phyloP scores from a whole-genome alignment of 2,329 filamentous ascomycete species.

The Thelonectria olida region DNA sequence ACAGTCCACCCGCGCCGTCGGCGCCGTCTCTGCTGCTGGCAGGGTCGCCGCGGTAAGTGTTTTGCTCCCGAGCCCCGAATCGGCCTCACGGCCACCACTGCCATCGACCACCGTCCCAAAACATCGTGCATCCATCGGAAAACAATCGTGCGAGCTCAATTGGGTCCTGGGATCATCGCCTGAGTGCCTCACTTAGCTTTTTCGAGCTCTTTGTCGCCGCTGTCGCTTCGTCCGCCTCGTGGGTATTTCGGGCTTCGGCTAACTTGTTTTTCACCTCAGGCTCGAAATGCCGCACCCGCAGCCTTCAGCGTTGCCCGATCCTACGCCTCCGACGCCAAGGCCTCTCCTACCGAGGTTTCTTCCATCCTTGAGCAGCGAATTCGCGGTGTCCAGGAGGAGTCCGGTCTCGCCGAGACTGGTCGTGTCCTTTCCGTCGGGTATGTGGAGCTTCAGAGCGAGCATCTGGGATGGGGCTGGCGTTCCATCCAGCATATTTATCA shows the following conservation, averaged over 20 bases:
- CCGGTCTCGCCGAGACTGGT: constrained; percentile 96
- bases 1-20: constrained; percentile 94
- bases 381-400: constrained; percentile 97
- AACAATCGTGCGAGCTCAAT: constrained; percentile 47
- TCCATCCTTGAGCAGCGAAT: constrained; percentile 99
- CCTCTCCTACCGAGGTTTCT: constrained; percentile 96
- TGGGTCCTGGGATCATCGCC: constrained; percentile 37
- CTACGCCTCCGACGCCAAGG: constrained; percentile 95
- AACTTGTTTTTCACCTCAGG: constrained; percentile 69
- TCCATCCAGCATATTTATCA: constrained; percentile 15
- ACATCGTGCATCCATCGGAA: constrained; percentile 45
- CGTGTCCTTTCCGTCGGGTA: constrained; percentile 99
- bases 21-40: constrained; percentile 90
- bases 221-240: constrained; percentile 37
- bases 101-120: constrained; percentile 52
- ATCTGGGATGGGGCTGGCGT: constrained; percentile 29
- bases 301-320: constrained; percentile 80
- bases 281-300: constrained; percentile 85
- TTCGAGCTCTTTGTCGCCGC: constrained; percentile 45
- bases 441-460: constrained; percentile 55
- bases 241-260: constrained; percentile 62
- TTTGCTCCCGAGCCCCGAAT: constrained; percentile 49
- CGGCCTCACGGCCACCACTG: constrained; percentile 52
- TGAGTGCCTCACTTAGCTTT: constrained; percentile 40
- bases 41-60: constrained; percentile 93